Base-by-base conservation (phyloP, 805 yeast species). In the Candida anglica region DNA sequence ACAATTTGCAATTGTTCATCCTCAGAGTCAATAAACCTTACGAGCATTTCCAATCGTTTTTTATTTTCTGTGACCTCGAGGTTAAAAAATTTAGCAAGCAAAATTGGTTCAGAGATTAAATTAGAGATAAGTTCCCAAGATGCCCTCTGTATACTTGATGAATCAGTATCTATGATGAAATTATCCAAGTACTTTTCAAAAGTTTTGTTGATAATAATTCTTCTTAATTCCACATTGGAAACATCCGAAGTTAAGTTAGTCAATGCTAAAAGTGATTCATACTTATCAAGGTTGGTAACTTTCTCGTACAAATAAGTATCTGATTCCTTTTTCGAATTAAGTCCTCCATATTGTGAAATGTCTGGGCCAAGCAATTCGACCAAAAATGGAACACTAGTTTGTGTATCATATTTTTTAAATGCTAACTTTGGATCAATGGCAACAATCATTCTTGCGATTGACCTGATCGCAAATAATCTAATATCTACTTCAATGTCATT, bases 61-160 rank as follows among this genome's bases (percentile, higher is more conserved):
- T 22, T n/a, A 29, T 60, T 52, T 16, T 50, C 60, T 2, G 22
- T 19, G 9, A 52, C 52, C 8, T 61, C 71, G 11, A 75, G 62
- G 44, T 81, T 77, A 60, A 83, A 83, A 44, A 82, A 71, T 39
- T 75, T 74, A 2, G 75, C 79, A 21, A 76, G 54, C 48, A 63
- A 36, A 5, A 40, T 29, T 1, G 71, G 71, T 18, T 53, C 56
- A 24, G 36, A 60, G 48, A 78, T 69, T 30, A 83, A 51, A 49
- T 84, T 84, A 39, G 82, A 73, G 7, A 81, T 53, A 13, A 84
- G 66, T 47, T 84, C 88, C 55, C 83, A 63, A 0, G 79, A 44
- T 0, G 86, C 77, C 32, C 75, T 61, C 49, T 80, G 86, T 3
- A 84, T 52, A 34, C 65, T 52, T 1, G 58, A 46, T 2, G 37